Conservation (phyloP, 2,329 filamentous ascomycete species). For the Cladosporium austrohemisphaericum region DNA sequence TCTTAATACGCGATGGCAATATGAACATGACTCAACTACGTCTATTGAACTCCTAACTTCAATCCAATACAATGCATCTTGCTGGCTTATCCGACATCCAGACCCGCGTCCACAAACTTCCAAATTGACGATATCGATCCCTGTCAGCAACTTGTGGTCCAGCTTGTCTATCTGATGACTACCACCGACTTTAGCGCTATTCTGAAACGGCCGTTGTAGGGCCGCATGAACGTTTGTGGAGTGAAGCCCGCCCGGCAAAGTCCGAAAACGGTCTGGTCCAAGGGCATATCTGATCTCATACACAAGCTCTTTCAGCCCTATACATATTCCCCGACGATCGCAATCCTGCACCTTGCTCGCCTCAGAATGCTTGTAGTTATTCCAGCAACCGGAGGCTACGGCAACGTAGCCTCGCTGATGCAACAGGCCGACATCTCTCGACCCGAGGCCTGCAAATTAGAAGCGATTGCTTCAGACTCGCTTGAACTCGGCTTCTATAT, state of each 20-base stretch:
- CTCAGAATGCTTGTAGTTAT: neutral
- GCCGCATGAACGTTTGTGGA: neutral
- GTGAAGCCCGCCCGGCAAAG: conserved; percentile 6
- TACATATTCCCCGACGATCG: conserved; percentile 2
- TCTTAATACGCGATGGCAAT: too few species aligned
- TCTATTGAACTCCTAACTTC: too few species aligned
- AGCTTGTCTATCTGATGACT: neutral
- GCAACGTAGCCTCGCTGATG: neutral
- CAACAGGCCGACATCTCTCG: neutral
- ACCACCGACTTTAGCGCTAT: neutral
- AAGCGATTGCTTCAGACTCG: neutral
- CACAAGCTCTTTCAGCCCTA: neutral
- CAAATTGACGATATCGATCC: too few species aligned
- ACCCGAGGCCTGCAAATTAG: neutral
- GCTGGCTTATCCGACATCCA: too few species aligned
- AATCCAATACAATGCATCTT: too few species aligned
- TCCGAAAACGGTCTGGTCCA: neutral
- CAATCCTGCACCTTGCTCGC: neutral
- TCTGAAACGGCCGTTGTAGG: neutral
- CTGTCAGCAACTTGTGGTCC: too few species aligned
- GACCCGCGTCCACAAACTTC: too few species aligned
- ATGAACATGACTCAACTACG: too few species aligned
- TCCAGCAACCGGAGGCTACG: conserved; percentile 9
- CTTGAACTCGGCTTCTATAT: neutral
- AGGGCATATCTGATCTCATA: neutral